Conservation (phyloP, 805 yeast genomes). For the Ogataea chonburiensis region DNA sequence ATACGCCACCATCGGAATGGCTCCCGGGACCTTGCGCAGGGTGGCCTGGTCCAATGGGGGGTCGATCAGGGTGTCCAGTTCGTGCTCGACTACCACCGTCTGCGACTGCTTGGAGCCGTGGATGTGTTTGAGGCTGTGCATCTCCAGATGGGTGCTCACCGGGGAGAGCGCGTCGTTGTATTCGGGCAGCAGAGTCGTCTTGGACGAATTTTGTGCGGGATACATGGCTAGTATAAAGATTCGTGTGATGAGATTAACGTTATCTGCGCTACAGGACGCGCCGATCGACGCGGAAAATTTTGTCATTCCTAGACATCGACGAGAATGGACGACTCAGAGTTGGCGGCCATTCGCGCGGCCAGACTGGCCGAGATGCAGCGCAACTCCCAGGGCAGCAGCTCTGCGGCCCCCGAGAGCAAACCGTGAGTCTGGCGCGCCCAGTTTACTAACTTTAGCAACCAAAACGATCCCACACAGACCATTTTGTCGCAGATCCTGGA, state of each 20-base stretch:
- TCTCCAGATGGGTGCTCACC: constrained; percentile 7
- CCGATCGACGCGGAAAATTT: constrained; percentile 17
- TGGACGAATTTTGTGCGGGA: background rate
- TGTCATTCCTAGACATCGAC: background rate
- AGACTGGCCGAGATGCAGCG: constrained; percentile 79
- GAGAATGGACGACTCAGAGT: constrained; percentile 79
- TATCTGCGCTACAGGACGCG: too few species aligned
- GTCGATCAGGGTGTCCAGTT: background rate
- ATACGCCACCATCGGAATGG: constrained; percentile 27
- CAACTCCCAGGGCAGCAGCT: constrained; percentile 40
- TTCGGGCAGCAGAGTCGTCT: constrained; percentile 1
- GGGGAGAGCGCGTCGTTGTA: constrained; percentile 1
- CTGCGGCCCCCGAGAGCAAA: constrained; percentile 14
- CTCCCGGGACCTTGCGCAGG: constrained; percentile 25
- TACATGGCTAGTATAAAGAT: constrained; percentile 1
- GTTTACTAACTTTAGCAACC: constrained; percentile 8
- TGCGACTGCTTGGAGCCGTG: constrained; percentile 3
- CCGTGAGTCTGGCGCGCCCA: constrained; percentile 14
- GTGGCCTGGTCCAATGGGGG: constrained; percentile 1
- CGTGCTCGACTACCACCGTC: background rate
- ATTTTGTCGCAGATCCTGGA: constrained; percentile 69
- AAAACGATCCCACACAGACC: constrained; percentile 26
- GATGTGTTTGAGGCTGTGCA: constrained; percentile 2
- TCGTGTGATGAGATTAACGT: background rate
- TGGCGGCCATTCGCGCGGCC: constrained; percentile 91